phyloP scores from a whole-genome alignment of 1,284 basidiomycete species.

The Sporisorium iseilematis-ciliati region DNA sequence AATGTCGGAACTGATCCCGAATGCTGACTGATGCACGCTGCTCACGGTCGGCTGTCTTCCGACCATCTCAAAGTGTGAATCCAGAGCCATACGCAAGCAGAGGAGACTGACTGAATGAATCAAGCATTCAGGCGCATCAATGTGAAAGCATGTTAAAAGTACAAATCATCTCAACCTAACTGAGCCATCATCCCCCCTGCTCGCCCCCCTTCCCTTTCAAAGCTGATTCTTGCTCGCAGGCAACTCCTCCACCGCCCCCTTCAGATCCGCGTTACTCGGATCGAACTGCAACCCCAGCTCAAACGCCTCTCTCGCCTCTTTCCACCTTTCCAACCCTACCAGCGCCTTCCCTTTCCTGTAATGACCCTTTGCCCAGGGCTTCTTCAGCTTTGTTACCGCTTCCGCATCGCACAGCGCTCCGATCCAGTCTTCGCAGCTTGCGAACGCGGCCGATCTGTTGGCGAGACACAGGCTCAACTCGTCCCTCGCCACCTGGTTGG shows the following conservation, averaged over 20 bases:
- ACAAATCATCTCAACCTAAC: not conserved
- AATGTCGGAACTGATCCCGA: too few relatives aligned
- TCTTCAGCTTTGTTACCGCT: constrained; percentile 84
- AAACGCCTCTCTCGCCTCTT: constrained; percentile 86
- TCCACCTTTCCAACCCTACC: constrained; percentile 78
- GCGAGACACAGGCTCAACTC: constrained; percentile 89
- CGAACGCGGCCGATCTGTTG: constrained; percentile 89
- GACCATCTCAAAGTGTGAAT: too few relatives aligned
- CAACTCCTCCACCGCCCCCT: constrained; percentile 30
- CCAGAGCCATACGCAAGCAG: too few relatives aligned
- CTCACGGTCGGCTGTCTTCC: too few relatives aligned
- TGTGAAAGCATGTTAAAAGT: not conserved
- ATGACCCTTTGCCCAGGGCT: constrained; percentile 94
- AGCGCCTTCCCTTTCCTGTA: constrained; percentile 91
- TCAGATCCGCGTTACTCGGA: constrained; percentile 76
- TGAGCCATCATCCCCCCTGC: too few relatives aligned
- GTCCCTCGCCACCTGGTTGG: constrained; percentile 83
- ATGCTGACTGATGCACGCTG: too few relatives aligned
- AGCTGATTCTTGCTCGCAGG: constrained; percentile 43
- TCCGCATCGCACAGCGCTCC: constrained; percentile 91
- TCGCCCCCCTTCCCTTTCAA: not conserved
- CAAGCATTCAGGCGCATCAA: too few relatives aligned
- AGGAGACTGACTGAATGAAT: too few relatives aligned
- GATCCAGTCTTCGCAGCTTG: constrained; percentile 81
- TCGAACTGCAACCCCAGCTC: constrained; percentile 89